Conservation (phyloP, 441 rosid species). For the Brassica hybrid region DNA sequence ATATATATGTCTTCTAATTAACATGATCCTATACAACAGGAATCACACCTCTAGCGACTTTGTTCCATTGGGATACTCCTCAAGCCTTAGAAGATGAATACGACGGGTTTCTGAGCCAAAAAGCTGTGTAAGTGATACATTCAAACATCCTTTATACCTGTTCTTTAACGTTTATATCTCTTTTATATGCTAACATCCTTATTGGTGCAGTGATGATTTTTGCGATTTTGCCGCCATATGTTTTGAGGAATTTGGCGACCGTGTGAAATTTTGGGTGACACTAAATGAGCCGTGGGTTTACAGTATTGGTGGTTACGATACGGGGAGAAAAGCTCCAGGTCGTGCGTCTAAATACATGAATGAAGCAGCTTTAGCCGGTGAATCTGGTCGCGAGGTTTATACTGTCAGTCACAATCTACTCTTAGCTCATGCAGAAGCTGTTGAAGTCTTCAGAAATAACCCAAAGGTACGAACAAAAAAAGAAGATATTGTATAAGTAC, state of each 20-base stretch:
- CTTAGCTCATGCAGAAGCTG: slow-evolving; percentile 41
- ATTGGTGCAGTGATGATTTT: slow-evolving; percentile 31
- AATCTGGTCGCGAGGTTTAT: slow-evolving; percentile 38
- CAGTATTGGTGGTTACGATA: slow-evolving; percentile 35
- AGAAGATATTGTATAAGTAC: no score
- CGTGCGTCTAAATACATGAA: slow-evolving; percentile 41
- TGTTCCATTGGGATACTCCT: slow-evolving; percentile 48
- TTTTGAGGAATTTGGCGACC: slow-evolving; percentile 50
- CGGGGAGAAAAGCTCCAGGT: slow-evolving; percentile 34
- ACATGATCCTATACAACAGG: slow-evolving; percentile 26
- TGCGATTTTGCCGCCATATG: slow-evolving; percentile 42
- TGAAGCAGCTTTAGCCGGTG: slow-evolving; percentile 30
- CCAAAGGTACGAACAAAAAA: slow-evolving; percentile 9
- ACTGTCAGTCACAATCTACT: slow-evolving; percentile 35
- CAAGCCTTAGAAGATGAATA: slow-evolving; percentile 38
- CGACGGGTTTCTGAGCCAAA: slow-evolving; percentile 42
- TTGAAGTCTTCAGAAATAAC: slow-evolving; percentile 23
- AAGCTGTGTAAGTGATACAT: slow-evolving; percentile 27
- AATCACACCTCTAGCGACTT: slow-evolving; percentile 46
- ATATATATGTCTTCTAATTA: background rate
- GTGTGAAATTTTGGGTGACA: slow-evolving; percentile 48
- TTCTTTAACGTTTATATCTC: background rate
- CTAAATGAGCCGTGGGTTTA: slow-evolving; percentile 38
- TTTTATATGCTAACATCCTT: background rate
- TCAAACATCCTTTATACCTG: background rate